Evolutionary conservation across 2,329 filamentous ascomycete species (phyloP).

Genomic region (Parastagonospora avenae): DNA sequence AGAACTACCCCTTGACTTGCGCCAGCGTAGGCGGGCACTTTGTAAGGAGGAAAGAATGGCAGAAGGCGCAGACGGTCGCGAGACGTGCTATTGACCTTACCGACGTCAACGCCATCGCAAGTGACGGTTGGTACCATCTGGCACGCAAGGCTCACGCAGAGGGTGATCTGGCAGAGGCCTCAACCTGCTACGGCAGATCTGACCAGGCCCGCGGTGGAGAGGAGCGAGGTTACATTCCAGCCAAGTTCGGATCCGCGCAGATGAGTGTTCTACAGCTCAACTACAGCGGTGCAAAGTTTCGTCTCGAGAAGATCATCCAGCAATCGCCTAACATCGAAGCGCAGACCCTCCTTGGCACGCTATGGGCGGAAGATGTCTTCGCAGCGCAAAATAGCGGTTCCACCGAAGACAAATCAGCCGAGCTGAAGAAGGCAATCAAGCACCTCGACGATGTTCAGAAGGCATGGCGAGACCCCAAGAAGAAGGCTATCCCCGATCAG

Average conservation of each 20-base stretch:
- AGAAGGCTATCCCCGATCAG: slow-evolving; percentile 77
- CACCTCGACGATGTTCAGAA: slow-evolving; percentile 83
- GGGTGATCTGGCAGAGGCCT: slow-evolving; percentile 74
- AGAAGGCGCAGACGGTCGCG: slow-evolving; percentile 82
- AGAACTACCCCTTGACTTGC: slow-evolving; percentile 86
- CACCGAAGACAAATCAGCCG: slow-evolving; percentile 85
- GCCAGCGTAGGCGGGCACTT: slow-evolving; percentile 92
- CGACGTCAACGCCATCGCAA: slow-evolving; percentile 94
- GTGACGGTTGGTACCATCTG: slow-evolving; percentile 95
- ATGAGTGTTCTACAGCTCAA: slow-evolving; percentile 84
- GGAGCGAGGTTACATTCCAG: slow-evolving; percentile 89
- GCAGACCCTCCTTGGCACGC: slow-evolving; percentile 86
- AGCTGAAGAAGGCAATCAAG: slow-evolving; percentile 83
- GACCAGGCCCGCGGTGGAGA: slow-evolving; percentile 90
- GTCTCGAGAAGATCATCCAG: slow-evolving; percentile 91
- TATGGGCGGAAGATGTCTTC: slow-evolving; percentile 96
- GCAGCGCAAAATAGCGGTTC: slow-evolving; percentile 70
- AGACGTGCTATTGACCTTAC: slow-evolving; percentile 95
- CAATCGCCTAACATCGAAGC: slow-evolving; percentile 83
- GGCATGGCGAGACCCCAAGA: slow-evolving; percentile 93
- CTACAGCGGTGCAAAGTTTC: slow-evolving; percentile 87
- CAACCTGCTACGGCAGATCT: slow-evolving; percentile 85
- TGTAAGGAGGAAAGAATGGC: slow-evolving; percentile 77
- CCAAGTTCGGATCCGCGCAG: slow-evolving; percentile 93
- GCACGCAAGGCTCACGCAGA: slow-evolving; percentile 89